These are phyloP conservation scores for Penicillium cataractarum DNA, from an alignment of 495 filamentous ascomycete species.

Conservation along the genomic window DNA sequence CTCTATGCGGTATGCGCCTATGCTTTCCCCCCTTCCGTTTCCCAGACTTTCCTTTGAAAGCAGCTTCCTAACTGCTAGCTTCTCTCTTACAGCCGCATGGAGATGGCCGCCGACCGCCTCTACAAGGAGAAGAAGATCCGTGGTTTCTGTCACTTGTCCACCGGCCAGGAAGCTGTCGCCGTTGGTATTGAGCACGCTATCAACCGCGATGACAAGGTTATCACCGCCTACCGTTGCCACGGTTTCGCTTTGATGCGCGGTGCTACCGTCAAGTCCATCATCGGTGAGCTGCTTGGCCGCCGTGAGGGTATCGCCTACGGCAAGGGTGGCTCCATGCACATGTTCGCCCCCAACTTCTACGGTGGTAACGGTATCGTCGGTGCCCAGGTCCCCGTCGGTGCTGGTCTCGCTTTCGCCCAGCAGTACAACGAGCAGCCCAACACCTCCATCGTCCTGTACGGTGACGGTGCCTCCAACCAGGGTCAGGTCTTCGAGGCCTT, in stretches of 20 bases:
- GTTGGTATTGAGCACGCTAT: conserved; percentile 97
- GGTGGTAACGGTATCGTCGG: conserved; percentile 99
- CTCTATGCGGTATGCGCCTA: conserved; percentile 69
- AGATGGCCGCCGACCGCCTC: conserved; percentile 95
- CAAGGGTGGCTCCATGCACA: conserved; percentile 99
- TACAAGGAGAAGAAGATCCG: conserved; percentile 99
- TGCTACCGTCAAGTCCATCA: conserved; percentile 87
- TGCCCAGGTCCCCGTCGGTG: conserved; percentile 96
- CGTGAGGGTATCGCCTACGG: conserved; percentile 96
- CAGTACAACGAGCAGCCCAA: conserved; percentile 86
- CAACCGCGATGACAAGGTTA: conserved; percentile 86
- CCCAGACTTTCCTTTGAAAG: background rate
- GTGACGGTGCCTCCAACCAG: conserved; percentile 97
- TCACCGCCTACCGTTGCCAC: conserved; percentile 98
- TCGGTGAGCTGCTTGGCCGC: conserved; percentile 93
- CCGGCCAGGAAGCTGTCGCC: conserved; percentile 96
- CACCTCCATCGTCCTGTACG: conserved; percentile 87
- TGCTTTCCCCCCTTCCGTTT: background rate
- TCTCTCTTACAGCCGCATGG: conserved; percentile 76
- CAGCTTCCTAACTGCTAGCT: conserved; percentile 7
- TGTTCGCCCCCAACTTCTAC: conserved; percentile 98
- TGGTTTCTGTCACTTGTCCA: conserved; percentile 98
- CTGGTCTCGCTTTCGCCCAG: conserved; percentile 95
- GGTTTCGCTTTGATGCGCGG: conserved; percentile 98
- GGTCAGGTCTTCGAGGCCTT: conserved; percentile 99